Conservation (phyloP, 192 early-diverging fungal species). For the Backusella luteola region DNA sequence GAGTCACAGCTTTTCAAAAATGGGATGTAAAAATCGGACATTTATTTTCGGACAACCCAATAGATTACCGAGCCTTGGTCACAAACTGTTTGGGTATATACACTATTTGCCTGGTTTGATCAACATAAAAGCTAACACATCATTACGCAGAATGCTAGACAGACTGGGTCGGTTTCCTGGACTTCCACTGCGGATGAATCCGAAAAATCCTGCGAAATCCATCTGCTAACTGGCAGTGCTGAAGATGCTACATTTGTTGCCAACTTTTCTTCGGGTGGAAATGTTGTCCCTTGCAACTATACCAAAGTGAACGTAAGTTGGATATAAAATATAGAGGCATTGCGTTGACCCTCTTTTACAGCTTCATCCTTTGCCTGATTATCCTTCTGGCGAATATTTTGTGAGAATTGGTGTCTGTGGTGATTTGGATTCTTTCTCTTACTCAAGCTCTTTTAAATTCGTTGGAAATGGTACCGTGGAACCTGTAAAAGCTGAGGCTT, state of each 20-base stretch:
- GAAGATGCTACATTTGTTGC: constrained; percentile 33
- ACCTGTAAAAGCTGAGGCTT: neutral
- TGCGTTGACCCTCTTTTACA: neutral
- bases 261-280: constrained; percentile 11
- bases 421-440: neutral
- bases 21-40: too few species aligned
- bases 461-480: constrained; percentile 25
- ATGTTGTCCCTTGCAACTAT: constrained; percentile 16
- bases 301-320: constrained; percentile 21
- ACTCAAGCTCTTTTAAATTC: constrained; percentile 32
- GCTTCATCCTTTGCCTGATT: constrained; percentile 24
- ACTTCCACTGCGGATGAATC: neutral
- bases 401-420: constrained; percentile 26
- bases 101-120: too few species aligned
- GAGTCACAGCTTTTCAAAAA: too few species aligned
- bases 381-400: constrained; percentile 25
- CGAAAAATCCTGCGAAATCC: constrained; percentile 19
- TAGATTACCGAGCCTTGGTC: constrained; percentile 6
- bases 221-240: constrained; percentile 24
- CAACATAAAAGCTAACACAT: neutral
- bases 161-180: constrained; percentile 24
- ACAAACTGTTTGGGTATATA: neutral
- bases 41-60: too few species aligned
- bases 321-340: neutral
- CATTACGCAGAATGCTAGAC: constrained; percentile 12